These are phyloP conservation scores for Macrophomina phaseolina DNA, from an alignment of 2,329 filamentous ascomycete genomes.

Conservation along the genomic window DNA sequence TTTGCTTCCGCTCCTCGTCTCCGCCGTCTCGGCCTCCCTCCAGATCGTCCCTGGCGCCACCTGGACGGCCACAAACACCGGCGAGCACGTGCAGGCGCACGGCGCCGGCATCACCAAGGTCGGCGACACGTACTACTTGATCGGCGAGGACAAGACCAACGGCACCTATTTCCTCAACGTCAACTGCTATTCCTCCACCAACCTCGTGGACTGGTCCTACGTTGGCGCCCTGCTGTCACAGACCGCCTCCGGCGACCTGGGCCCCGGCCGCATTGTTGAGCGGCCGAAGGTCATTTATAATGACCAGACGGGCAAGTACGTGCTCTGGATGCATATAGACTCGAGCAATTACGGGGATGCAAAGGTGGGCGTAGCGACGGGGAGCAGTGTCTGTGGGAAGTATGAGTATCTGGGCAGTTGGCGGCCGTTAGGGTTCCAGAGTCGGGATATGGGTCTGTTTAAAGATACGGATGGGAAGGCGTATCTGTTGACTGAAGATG, in stretches of 20 bases:
- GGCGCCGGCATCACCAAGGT: constrained; percentile 68
- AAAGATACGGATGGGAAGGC: constrained; percentile 66
- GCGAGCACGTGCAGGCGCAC: constrained; percentile 69
- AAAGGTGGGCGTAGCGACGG: constrained; percentile 67
- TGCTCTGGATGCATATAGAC: constrained; percentile 75
- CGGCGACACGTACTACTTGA: constrained; percentile 66
- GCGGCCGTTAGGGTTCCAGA: constrained; percentile 57
- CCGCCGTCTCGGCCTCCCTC: constrained; percentile 39
- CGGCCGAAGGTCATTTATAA: constrained; percentile 73
- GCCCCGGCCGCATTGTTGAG: constrained; percentile 67
- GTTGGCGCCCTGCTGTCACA: constrained; percentile 64
- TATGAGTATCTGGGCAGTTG: constrained; percentile 60
- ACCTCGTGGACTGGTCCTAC: constrained; percentile 69
- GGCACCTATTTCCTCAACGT: constrained; percentile 67
- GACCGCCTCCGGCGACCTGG: constrained; percentile 61
- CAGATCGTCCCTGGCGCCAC: constrained; percentile 48
- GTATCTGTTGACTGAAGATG: constrained; percentile 69
- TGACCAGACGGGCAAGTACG: constrained; percentile 66
- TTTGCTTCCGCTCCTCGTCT: constrained; percentile 29
- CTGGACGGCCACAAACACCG: constrained; percentile 49
- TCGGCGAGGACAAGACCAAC: constrained; percentile 73
- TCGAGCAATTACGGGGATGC: constrained; percentile 66
- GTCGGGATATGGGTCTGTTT: constrained; percentile 65
- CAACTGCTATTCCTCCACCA: constrained; percentile 69
- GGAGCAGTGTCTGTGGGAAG: constrained; percentile 63